Conservation (phyloP, 108 stramenopile genomes). For the Skeletonema costatum region DNA sequence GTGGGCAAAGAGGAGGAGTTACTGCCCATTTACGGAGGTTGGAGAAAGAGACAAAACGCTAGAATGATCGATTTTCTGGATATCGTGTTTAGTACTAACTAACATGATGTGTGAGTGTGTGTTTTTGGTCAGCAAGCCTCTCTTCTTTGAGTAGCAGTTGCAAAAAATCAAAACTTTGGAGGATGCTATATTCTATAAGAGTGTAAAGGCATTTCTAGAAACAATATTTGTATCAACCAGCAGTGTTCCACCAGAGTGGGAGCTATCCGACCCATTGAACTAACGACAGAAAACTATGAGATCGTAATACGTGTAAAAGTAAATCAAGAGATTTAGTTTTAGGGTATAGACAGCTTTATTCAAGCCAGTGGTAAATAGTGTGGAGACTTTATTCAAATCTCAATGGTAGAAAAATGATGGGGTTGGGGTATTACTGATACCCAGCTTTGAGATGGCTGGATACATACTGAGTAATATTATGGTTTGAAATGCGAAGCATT, state of each 20-base stretch:
- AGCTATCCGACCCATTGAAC: too few species aligned
- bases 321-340: not conserved
- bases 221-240: too few species aligned
- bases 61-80: not conserved
- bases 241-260: too few species aligned
- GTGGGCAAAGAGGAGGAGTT: constrained; percentile 19
- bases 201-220: too few species aligned
- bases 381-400: not conserved
- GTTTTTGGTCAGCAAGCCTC: not conserved
- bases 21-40: constrained; percentile 13
- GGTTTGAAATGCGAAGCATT: not conserved
- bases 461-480: not conserved
- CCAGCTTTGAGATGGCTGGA: too few species aligned
- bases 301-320: not conserved
- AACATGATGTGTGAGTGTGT: not conserved
- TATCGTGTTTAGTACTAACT: not conserved
- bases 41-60: not conserved
- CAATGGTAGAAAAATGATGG: too few species aligned
- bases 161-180: too few species aligned
- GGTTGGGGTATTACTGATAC: too few species aligned
- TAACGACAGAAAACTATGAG: too few species aligned
- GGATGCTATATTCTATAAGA: too few species aligned
- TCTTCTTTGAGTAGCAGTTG: too few species aligned
- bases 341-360: not conserved
- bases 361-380: not conserved